Evolutionary conservation across 73 alveolate genomes (phyloP).

Genomic region (Symbiodinium pilosum): DNA sequence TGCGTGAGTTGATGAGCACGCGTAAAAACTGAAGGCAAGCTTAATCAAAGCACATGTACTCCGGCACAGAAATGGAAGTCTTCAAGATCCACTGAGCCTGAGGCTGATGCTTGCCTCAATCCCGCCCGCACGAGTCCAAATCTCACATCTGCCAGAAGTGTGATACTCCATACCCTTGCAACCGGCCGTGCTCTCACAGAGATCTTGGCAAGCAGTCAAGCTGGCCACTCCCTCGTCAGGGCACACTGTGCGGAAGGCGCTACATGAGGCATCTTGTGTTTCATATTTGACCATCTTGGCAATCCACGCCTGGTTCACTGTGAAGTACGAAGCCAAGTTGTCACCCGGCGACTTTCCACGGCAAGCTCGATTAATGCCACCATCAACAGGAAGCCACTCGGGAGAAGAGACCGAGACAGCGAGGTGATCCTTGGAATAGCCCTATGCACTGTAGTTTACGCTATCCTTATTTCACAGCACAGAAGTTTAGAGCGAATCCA

Average conservation of each 20-base stretch:
- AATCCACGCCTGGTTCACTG: conserved; percentile 13
- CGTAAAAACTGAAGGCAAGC: too few relatives aligned
- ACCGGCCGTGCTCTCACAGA: conserved; percentile 31
- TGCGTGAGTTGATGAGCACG: too few relatives aligned
- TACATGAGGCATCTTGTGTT: too few relatives aligned
- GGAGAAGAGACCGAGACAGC: neutral
- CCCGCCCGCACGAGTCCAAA: conserved; percentile 82
- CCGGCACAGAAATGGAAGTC: too few relatives aligned
- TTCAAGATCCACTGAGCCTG: neutral
- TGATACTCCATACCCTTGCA: conserved; percentile 90
- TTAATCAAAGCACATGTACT: too few relatives aligned
- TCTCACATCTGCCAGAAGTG: conserved; percentile 80
- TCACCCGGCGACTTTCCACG: conserved; percentile 89
- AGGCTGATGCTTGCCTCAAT: conserved; percentile 76
- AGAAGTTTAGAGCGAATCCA: neutral
- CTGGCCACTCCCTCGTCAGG: conserved; percentile 57
- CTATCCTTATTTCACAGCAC: neutral
- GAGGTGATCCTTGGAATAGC: neutral
- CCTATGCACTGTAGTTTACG: too few relatives aligned
- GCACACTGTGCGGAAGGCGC: neutral
- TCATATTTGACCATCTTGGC: too few relatives aligned
- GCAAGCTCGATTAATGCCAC: conserved; percentile 81
- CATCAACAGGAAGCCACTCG: conserved; percentile 73
- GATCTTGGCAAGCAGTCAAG: conserved; percentile 52
- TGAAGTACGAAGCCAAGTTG: conserved; percentile 89